Evolutionary conservation across 2,329 filamentous ascomycete species (phyloP).

Genomic region (Penicillium sp.): DNA sequence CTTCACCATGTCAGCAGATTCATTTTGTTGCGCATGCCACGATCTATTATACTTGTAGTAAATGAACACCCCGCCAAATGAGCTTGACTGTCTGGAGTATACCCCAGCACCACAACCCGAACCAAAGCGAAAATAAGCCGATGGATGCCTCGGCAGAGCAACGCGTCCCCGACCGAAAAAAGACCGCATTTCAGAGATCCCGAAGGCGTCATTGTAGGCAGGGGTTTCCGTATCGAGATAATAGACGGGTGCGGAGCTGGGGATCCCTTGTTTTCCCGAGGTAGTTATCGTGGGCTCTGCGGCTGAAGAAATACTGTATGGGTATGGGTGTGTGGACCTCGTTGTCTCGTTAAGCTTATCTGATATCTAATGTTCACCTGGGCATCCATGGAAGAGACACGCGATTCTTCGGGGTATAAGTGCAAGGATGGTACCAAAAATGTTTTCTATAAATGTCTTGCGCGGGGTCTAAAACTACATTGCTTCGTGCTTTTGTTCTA

Average conservation of each 20-base stretch:
- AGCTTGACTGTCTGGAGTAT: not conserved
- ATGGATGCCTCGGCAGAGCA: conserved; percentile 12
- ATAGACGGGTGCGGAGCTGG: conserved; percentile 6
- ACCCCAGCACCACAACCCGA: not conserved
- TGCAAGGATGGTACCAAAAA: not conserved
- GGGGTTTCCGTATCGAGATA: conserved; percentile 1
- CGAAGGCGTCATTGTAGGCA: conserved; percentile 13
- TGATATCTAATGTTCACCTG: not conserved
- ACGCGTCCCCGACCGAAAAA: conserved; percentile 13
- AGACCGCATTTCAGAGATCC: conserved; percentile 6
- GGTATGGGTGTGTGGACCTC: not conserved
- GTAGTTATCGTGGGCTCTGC: conserved; percentile 24
- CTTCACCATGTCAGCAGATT: not conserved
- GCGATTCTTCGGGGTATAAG: not conserved
- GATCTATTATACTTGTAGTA: not conserved
- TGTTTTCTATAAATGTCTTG: not conserved
- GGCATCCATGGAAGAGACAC: not conserved
- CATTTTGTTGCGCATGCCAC: not conserved
- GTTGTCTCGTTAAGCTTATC: not conserved
- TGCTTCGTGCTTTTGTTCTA: not conserved
- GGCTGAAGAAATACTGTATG: not conserved
- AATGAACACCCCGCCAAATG: not conserved
- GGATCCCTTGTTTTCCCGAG: conserved; percentile 29
- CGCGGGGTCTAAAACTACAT: not conserved
- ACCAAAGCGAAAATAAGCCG: conserved; percentile 21